Evolutionary conservation across 306 rosid genomes (phyloP), one percentile per base, ranked within the genome.

Genomic region (Fragaria nilgerrensis): DNA sequence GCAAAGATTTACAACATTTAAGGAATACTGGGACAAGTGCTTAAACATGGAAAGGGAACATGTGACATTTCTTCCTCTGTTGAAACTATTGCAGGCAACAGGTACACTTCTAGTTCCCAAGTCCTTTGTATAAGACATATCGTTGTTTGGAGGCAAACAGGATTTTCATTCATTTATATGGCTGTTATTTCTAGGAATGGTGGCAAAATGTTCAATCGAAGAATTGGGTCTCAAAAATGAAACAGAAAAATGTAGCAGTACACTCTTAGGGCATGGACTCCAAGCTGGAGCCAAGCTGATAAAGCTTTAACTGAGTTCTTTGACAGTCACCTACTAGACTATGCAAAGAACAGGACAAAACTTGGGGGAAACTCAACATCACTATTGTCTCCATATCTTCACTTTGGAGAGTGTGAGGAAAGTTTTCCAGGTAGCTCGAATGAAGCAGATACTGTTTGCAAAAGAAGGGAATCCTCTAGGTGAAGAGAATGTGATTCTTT

Each of bases 371-470:
- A n/a, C n/a, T n/a, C n/a, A n/a, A n/a, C n/a, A n/a, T n/a, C n/a
- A n/a, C n/a, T n/a, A n/a, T n/a, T n/a, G n/a, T 63, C 99, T n/a
- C 99, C 99, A 9, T 89, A 92, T 84, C 92, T 95, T 77, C 99
- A 92, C 76, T 89, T 85, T 64, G 97, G 97, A 77, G 99, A 92
- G 97, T 48, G 91, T 91, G 61, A 79, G 96, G 78, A 95, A 90
- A 80, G n/a, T n/a, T 64, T 92, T 90, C 80, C 97, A 92, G 17
- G 37, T 56, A 27, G 86, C 87, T 10, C 82, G 96, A 65, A 78
- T 82, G 85, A 90, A 92, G 78, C 97, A 92, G 71, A 79, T 94
- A 77, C 53, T 88, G 49, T 94, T 89, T 88, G 78, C 86, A 52
- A 85, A 85, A 80, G 97, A 92, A 82, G 91, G 91, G 72, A 90